Percentiles rank a stretch among this genome's conserved stretches.
phyloP scores from a whole-genome alignment of 2,329 filamentous ascomycete genomes.

The Aspergillus terreus region DNA sequence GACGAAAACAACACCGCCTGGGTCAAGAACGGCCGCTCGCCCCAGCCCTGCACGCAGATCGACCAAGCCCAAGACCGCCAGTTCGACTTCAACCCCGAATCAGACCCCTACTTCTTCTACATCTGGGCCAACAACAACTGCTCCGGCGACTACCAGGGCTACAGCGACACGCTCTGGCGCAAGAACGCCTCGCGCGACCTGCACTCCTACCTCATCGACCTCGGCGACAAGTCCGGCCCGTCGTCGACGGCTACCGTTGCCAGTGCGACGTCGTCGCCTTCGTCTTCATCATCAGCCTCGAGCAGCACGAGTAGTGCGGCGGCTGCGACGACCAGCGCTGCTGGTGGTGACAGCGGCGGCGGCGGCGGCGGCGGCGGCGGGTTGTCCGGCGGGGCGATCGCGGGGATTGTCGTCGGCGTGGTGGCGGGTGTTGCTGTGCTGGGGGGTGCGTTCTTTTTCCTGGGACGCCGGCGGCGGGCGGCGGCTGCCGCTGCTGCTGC shows the following conservation, averaged over 20 bases:
- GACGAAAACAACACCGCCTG: constrained; percentile 1
- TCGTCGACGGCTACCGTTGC: not conserved
- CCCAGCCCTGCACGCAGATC: constrained; percentile 5
- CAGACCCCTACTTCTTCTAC: constrained; percentile 5
- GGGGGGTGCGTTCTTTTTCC: constrained; percentile 9
- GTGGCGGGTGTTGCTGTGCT: constrained; percentile 4
- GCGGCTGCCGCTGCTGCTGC: not conserved
- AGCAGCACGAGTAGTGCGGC: not conserved
- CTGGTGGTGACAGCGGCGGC: too few species aligned
- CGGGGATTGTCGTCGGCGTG: constrained; percentile 8
- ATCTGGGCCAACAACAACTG: constrained; percentile 8
- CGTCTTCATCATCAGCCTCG: not conserved
- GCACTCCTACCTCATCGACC: constrained; percentile 8
- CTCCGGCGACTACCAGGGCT: constrained; percentile 5
- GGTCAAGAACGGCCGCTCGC: not conserved
- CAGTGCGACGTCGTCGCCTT: not conserved
- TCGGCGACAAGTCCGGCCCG: constrained; percentile 1
- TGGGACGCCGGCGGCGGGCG: constrained; percentile 4
- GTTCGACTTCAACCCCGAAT: constrained; percentile 7
- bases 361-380: not conserved
- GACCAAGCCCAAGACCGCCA: constrained; percentile 7
- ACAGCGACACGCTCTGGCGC: constrained; percentile 5
- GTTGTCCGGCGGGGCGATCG: constrained; percentile 5
- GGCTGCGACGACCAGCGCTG: not conserved
- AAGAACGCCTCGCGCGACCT: constrained; percentile 5